A percentile compares a stretch with the other conserved stretches of the same genome.
Evolutionary conservation across 192 early-diverging fungal species (phyloP).

Genomic region (Coemansia sp.): DNA sequence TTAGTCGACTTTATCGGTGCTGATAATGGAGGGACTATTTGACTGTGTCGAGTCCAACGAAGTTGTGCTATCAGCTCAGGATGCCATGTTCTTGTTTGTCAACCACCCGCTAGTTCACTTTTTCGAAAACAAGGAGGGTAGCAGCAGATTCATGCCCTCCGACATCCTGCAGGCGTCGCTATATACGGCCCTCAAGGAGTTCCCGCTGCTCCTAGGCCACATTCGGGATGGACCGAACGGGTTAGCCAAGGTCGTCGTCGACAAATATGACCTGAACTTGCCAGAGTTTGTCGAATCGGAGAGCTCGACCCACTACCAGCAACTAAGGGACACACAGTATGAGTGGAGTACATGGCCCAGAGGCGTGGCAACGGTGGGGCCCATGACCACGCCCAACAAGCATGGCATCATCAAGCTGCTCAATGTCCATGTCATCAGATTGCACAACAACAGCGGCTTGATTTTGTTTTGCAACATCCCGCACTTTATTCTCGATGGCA

Average conservation of each 20-base stretch:
- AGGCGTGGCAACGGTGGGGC: conserved; percentile 22
- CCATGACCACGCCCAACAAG: conserved; percentile 11
- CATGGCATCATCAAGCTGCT: conserved; percentile 25
- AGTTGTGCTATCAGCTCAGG: conserved; percentile 29
- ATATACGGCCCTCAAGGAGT: conserved; percentile 26
- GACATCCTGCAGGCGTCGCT: conserved; percentile 15
- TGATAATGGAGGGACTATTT: conserved; percentile 1
- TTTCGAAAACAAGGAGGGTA: conserved; percentile 21
- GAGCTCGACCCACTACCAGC: conserved; percentile 18
- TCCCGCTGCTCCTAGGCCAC: conserved; percentile 34
- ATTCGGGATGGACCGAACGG: conserved; percentile 3
- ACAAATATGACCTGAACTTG: conserved; percentile 31
- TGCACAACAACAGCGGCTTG: conserved; percentile 26
- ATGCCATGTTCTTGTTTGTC: conserved; percentile 28
- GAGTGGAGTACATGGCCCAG: conserved; percentile 24
- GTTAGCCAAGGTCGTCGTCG: conserved; percentile 12
- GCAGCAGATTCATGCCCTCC: conserved; percentile 28
- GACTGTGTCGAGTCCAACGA: background rate
- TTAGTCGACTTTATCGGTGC: background rate
- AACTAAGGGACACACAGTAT: conserved; percentile 6
- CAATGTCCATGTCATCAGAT: conserved; percentile 21
- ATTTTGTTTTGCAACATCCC: conserved; percentile 47
- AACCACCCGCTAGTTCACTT: conserved; percentile 51
- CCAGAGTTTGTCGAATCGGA: conserved; percentile 33
- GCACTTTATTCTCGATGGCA: conserved; percentile 41